Base-by-base conservation (phyloP, 495 filamentous ascomycete genomes). In the Entonaema liquescens region DNA sequence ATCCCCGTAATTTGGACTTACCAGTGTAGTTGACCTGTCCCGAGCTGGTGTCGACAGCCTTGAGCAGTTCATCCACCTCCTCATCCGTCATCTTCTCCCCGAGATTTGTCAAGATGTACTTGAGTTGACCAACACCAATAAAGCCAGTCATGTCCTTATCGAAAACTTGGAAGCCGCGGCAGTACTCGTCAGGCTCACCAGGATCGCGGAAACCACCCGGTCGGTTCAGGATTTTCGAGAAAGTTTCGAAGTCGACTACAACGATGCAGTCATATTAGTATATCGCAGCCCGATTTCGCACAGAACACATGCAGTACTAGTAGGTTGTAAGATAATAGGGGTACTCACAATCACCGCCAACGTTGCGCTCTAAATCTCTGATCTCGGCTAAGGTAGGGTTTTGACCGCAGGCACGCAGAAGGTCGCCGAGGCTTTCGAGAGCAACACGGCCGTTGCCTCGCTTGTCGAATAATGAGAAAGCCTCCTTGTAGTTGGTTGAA, bases 401-500 rank as follows among this genome's bases (percentile, higher is more conserved):
- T 86, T 99, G 95, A 1, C 95, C 95, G 77, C 95, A 99, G 8
- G 95, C 95, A 74, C 96, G 91, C 38, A 99, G 89, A 35, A 99
- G 88, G 77, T 99, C 96, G 31, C 95, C 95, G 17, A 99, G 88
- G 59, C 89, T 91, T 62, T 94, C 91, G 79, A 93, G 86, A 9
- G 91, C 79, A 73, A 98, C 95, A 66, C 92, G 94, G 70, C 93
- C 93, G 77, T 91, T 95, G 75, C 96, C 95, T 75, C 95, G 94
- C 87, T 97, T 97, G 85, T 99, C 95, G 86, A 98, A 99, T 77
- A 99, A 93, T 56, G 93, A 93, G 86, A 99, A 99, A 68, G 95
- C 95, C 90, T 99, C 95, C 86, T 98, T 98, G 92, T 98, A 99
- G 89, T 99, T 98, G 79, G 95, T 98, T 60, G 92, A 94, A 83